These are phyloP conservation scores for Sphagnum fallax DNA, from an alignment of 228 moss, liverwort and hornwort genomes.

Conservation along the genomic window DNA sequence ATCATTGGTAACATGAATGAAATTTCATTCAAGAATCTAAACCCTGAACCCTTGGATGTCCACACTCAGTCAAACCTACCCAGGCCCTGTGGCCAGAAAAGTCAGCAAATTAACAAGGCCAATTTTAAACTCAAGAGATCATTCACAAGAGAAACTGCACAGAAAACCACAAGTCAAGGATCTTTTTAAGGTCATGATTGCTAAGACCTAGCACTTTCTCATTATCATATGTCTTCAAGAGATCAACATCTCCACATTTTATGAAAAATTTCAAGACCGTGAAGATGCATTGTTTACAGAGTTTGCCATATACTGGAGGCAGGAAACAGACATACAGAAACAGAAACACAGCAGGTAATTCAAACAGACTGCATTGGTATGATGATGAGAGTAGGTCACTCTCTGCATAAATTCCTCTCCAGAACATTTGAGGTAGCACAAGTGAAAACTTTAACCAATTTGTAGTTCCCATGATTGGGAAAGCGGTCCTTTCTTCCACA, in stretches of 20 bases:
- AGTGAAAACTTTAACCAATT: too few relatives aligned
- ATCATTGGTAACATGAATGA: too few relatives aligned
- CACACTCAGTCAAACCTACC: not conserved
- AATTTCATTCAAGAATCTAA: too few relatives aligned
- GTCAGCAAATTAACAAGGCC: not conserved
- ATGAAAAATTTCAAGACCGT: not conserved
- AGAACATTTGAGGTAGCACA: too few relatives aligned
- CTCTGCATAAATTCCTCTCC: conserved; percentile 1
- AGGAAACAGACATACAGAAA: conserved; percentile 45
- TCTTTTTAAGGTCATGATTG: not conserved
- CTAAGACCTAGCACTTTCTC: not conserved
- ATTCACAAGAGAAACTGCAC: not conserved
- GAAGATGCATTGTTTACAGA: too few relatives aligned
- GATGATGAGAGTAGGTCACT: conserved; percentile 4
- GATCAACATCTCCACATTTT: not conserved
- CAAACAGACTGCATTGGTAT: conserved; percentile 70
- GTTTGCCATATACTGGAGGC: not conserved
- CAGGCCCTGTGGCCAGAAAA: not conserved
- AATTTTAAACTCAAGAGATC: not conserved
- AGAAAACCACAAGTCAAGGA: not conserved
- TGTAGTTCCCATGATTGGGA: too few relatives aligned
- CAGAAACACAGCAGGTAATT: conserved; percentile 60
- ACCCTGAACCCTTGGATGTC: not conserved
- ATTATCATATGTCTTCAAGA: too few relatives aligned
- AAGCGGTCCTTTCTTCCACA: too few relatives aligned